Conservation (phyloP, 1,139 yeast species). For the Zygoascus hellenicus region DNA sequence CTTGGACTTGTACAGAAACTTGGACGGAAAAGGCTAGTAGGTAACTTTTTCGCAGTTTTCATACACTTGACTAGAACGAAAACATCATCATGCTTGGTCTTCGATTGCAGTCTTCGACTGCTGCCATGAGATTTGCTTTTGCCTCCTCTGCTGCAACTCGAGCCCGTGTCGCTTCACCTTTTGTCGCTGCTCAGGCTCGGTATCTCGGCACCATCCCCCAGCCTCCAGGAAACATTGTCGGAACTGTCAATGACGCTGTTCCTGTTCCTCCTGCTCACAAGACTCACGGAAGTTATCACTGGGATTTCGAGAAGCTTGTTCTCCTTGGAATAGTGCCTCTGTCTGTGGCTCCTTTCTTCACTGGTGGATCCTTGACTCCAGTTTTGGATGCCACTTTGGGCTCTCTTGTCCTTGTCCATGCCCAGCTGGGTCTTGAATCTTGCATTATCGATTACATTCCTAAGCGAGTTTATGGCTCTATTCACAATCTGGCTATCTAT, state of each 20-base stretch:
- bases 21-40: too few relatives aligned
- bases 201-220: slow-evolving; percentile 29
- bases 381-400: slow-evolving; percentile 65
- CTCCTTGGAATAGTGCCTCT: slow-evolving; percentile 72
- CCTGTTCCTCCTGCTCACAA: slow-evolving; percentile 54
- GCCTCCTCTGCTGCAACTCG: neutral
- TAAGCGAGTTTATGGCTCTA: slow-evolving; percentile 67
- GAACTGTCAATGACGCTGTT: slow-evolving; percentile 77
- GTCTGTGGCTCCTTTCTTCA: slow-evolving; percentile 62
- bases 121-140: neutral
- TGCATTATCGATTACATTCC: slow-evolving; percentile 91
- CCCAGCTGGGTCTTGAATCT: slow-evolving; percentile 74
- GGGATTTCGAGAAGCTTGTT: slow-evolving; percentile 74
- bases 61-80: too few relatives aligned
- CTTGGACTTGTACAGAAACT: too few relatives aligned
- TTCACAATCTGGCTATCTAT: slow-evolving; percentile 60
- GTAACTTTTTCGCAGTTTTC: too few relatives aligned
- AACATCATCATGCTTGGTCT: slow-evolving; percentile 2
- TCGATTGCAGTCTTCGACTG: neutral
- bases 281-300: slow-evolving; percentile 80
- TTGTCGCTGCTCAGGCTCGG: neutral
- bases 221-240: slow-evolving; percentile 42
- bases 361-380: slow-evolving; percentile 58
- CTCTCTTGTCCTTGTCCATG: slow-evolving; percentile 60
- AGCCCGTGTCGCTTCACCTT: neutral